Evolutionary conservation across 2,329 filamentous ascomycete genomes (phyloP).

Genomic region (Aschersonia sp.): DNA sequence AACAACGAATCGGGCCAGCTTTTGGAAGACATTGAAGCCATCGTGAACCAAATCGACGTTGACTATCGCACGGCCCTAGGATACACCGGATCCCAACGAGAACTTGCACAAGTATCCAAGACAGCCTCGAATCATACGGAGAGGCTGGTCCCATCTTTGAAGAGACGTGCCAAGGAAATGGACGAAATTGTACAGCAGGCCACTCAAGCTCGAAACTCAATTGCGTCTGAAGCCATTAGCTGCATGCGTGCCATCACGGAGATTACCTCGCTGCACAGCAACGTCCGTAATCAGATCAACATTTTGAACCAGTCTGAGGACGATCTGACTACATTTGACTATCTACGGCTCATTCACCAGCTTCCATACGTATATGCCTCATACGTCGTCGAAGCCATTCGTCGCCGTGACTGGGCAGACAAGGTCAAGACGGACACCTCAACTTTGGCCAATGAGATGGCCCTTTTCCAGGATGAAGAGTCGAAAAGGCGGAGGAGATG

Average conservation of each 20-base stretch:
- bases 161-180: conserved; percentile 44
- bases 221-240: conserved; percentile 49
- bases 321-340: conserved; percentile 66
- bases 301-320: conserved; percentile 59
- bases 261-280: conserved; percentile 62
- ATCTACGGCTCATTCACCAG: conserved; percentile 65
- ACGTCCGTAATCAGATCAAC: conserved; percentile 57
- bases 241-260: conserved; percentile 74
- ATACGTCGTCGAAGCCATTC: conserved; percentile 71
- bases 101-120: conserved; percentile 46
- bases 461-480: conserved; percentile 84
- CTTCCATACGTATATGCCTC: conserved; percentile 84
- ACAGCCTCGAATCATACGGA: conserved; percentile 50
- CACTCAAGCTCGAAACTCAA: conserved; percentile 51
- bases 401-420: conserved; percentile 78
- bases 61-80: conserved; percentile 68
- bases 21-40: conserved; percentile 70
- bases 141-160: conserved; percentile 42
- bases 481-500: conserved; percentile 77
- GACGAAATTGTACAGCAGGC: conserved; percentile 43
- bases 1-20: conserved; percentile 52
- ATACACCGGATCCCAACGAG: conserved; percentile 48
- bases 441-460: conserved; percentile 83
- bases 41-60: conserved; percentile 73
- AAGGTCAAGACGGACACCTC: conserved; percentile 81